Base-by-base conservation (phyloP, 2,329 filamentous ascomycete species). In the Cladosporium sphaerospermum region DNA sequence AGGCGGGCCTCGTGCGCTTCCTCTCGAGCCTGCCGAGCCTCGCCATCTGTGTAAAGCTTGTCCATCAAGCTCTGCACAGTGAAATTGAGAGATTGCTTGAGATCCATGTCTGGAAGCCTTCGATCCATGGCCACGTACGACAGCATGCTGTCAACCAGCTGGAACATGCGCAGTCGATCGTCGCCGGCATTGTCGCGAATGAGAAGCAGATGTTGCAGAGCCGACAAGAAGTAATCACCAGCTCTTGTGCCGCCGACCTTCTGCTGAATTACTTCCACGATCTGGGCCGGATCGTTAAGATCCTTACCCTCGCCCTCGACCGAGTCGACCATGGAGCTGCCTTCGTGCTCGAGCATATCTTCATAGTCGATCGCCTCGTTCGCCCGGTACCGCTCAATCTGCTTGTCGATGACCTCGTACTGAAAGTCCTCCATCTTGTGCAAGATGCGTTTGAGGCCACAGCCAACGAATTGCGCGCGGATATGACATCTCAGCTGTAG, bases 41-140 rank as follows among this genome's bases (percentile, higher is more conserved):
- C 93, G 0, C 89, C 91, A 72, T 99, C 93, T 2, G 93, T 97
- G 67, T 97, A 93, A 49, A 99, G 78, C 73, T 95, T 95, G 74
- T 97, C 93, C 57, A 99, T 78, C 61, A 99, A 78, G 69, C 83
- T 95, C 73, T 97, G 93, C 9, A 99, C 93, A 0, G 92, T 96
- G 65, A 97, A 97, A 69, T 95, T 96, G 59, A 99, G 81, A 66
- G 90, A 95, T 70, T 97, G 92, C 75, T 96, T 96, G 55, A 99
- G 81, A 69, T 99, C 93, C 84, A 97, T 92, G 71, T 99, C 92
- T 37, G 93, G 93, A 59, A 97, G 73, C 58, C 93, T 82, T 66
- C 93, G 83, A 71, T 99, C 93, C 92, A 99, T 99, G 63, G 92
- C 92, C 57, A 99, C 92, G 71, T 97, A 97, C 71, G 90, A 96